phyloP scores from a whole-genome alignment of 495 filamentous ascomycete species.

The Penicillium paxilli region DNA sequence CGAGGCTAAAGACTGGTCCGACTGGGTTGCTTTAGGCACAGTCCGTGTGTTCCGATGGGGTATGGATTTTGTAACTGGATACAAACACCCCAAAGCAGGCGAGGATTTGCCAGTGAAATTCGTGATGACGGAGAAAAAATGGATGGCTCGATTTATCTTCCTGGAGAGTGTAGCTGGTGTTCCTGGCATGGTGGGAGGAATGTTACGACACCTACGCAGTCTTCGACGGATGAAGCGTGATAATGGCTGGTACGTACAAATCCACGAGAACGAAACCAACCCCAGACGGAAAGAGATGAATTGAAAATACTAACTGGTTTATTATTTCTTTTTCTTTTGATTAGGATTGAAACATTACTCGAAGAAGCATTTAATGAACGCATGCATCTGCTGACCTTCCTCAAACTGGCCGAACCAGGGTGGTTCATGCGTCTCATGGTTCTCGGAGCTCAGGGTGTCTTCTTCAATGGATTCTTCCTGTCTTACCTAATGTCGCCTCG shows the following conservation, averaged over 20 bases:
- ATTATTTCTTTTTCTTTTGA: no score
- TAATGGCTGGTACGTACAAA: constrained; percentile 73
- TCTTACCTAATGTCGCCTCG: constrained; percentile 86
- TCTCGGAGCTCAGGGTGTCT: constrained; percentile 80
- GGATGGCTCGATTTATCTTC: constrained; percentile 85
- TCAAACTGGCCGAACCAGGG: constrained; percentile 87
- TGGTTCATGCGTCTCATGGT: constrained; percentile 88
- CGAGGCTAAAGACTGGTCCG: constrained; percentile 63
- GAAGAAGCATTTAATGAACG: constrained; percentile 96
- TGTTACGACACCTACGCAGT: constrained; percentile 84
- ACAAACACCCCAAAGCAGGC: constrained; percentile 60
- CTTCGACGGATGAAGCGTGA: constrained; percentile 84
- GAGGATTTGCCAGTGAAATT: constrained; percentile 45
- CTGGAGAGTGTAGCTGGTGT: constrained; percentile 93
- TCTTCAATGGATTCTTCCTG: constrained; percentile 92
- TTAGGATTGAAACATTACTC: constrained; percentile 85
- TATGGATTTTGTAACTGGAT: constrained; percentile 70
- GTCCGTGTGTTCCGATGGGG: constrained; percentile 65
- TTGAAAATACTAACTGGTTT: not conserved
- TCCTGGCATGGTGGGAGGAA: constrained; percentile 95
- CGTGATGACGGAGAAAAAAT: constrained; percentile 72
- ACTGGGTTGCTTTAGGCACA: constrained; percentile 62
- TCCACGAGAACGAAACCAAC: not conserved
- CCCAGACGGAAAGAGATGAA: not conserved
- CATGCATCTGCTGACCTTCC: constrained; percentile 94